Evolutionary conservation across 257 asterid genomes (phyloP), one percentile per base, ranked within the genome.

Genomic region (Solanum medicagineum): DNA sequence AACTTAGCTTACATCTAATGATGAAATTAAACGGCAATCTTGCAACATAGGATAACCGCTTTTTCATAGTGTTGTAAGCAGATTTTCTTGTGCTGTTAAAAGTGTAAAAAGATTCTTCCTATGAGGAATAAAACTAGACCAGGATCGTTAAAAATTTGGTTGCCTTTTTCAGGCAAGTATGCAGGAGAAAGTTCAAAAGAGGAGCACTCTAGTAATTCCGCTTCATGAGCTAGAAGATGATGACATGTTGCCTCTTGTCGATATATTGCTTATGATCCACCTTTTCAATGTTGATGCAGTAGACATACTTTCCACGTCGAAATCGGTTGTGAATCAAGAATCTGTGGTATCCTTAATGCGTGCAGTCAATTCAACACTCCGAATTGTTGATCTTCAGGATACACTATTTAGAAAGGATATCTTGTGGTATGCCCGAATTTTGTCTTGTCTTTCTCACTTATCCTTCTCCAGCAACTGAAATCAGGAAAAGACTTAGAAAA

Each of bases 241-340:
- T 71, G 92, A 88, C 75, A 13, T 88, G 65, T 77, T 82, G 69
- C 86, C 88, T 22, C 84, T 89, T 73, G 47, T 57, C 8, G 88
- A 87, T 83, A 42, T 82, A n/a, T 68, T 87, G 29, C 84, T 68
- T n/a, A 86, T 82, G 26, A 40, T 81, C 29, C 83, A 75, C 29
- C 65, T 60, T 57, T 81, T 54, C 75, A 80, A 57, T 42, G 57
- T 85, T 36, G 84, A 70, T 56, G 86, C 88, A 10, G 59, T 86
- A 36, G 80, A 79, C 80, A 74, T 88, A 51, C 32, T 84, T 66
- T 77, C 77, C 56, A 73, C 54, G 44, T 53, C 86, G 16, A 55
- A 79, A 12, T 53, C 70, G 19, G 81, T 42, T 56, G 84, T 84
- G 83, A 85, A 83, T 70, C 84, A 82, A 77, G 90, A 88, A 79